Evolutionary conservation across 371 early-diverging fungal genomes (phyloP).

Genomic region (Apophysomyces sp.): DNA sequence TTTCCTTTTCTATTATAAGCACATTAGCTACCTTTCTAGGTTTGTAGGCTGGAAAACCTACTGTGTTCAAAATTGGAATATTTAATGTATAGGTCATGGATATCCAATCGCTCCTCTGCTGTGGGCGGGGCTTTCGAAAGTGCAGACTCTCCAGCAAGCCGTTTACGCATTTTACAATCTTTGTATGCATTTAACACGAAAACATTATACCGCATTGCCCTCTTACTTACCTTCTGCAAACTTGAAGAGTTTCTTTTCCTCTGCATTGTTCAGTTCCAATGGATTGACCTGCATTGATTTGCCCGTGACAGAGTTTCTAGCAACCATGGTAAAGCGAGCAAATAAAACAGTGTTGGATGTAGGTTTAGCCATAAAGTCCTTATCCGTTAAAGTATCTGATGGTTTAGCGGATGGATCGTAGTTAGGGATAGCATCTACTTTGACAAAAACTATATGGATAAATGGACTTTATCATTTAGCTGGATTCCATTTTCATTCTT

Average conservation of each 20-base stretch:
- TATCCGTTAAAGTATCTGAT: background rate
- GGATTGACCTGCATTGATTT: conserved; percentile 78
- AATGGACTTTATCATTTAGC: background rate
- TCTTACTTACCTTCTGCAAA: conserved; percentile 58
- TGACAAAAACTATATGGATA: conserved; percentile 54
- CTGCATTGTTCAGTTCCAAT: conserved; percentile 66
- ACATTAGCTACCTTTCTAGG: no score
- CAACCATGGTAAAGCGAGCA: conserved; percentile 93
- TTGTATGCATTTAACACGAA: no score
- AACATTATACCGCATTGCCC: background rate
- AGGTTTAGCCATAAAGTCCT: conserved; percentile 20
- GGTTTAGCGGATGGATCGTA: conserved; percentile 15
- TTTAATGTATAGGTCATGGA: conserved; percentile 82
- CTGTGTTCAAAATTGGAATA: conserved; percentile 43
- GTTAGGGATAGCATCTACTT: conserved; percentile 54
- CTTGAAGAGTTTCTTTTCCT: conserved; percentile 72
- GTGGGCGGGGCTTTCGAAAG: conserved; percentile 78
- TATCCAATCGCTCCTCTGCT: conserved; percentile 74
- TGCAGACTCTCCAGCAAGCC: conserved; percentile 50
- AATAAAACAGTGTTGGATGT: conserved; percentile 61
- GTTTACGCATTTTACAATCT: conserved; percentile 72
- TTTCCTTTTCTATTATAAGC: conserved; percentile 19
- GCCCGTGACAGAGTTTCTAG: conserved; percentile 71
- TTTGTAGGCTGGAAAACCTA: no score
- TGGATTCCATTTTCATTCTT: background rate